Percentiles rank a stretch among this genome's conserved stretches.
Evolutionary conservation across 129 eudicot genomes (phyloP).

Genomic region (Flaveria sonorensis): DNA sequence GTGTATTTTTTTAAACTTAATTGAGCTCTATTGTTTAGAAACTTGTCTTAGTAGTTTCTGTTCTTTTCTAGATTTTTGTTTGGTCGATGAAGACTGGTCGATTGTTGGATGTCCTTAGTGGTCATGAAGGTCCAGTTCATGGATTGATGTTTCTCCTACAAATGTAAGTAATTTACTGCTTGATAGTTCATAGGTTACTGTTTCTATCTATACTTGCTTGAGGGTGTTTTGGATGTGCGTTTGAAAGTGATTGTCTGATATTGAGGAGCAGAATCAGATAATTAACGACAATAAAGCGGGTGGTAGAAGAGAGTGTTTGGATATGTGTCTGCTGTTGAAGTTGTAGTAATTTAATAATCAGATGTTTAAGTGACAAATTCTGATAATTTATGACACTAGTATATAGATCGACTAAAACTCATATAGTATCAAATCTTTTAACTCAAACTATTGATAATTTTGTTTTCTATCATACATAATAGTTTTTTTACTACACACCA

Average conservation of each 20-base stretch:
- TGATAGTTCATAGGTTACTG: neutral
- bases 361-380: neutral
- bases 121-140: slow-evolving; percentile 99
- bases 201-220: neutral
- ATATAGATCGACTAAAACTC: neutral
- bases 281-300: neutral
- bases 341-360: neutral
- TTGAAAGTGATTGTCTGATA: neutral
- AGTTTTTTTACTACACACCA: neutral
- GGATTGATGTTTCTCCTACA: slow-evolving; percentile 94
- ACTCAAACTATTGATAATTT: neutral
- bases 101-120: slow-evolving; percentile 87
- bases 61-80: slow-evolving; percentile 67
- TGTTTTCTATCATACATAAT: neutral
- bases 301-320: neutral
- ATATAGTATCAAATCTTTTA: neutral
- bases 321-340: neutral
- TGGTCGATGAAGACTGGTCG: slow-evolving; percentile 99
- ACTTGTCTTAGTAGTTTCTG: slow-evolving; percentile 3
- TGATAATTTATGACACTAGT: neutral
- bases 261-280: neutral
- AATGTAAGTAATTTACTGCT: slow-evolving; percentile 48
- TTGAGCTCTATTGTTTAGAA: neutral
- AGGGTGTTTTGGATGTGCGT: neutral
- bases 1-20: neutral